These are phyloP conservation scores for Gloeostereum incarnatum DNA, from an alignment of 768 basidiomycete genomes.

Conservation along the genomic window DNA sequence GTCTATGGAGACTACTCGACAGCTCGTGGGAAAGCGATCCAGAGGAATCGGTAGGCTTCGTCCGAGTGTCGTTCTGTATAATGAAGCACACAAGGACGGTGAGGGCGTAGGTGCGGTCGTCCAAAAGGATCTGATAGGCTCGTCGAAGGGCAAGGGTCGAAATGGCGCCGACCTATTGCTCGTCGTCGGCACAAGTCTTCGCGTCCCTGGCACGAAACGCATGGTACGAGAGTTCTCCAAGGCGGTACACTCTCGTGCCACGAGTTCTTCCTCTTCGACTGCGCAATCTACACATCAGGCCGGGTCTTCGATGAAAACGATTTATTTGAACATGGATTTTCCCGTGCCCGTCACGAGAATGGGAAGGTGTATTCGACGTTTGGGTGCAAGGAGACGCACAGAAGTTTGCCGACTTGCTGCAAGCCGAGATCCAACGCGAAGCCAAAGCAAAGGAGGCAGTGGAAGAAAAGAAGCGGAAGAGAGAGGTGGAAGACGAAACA, in stretches of 20 bases:
- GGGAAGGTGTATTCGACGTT: conserved; percentile 85
- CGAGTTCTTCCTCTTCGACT: conserved; percentile 10
- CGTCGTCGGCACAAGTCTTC: conserved; percentile 85
- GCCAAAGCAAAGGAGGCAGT: conserved; percentile 42
- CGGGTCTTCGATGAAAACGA: conserved; percentile 47
- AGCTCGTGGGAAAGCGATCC: conserved; percentile 68
- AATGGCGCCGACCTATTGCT: conserved; percentile 76
- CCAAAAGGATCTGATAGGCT: conserved; percentile 69
- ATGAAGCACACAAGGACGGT: conserved; percentile 80
- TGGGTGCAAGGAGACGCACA: conserved; percentile 91
- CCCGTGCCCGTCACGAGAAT: conserved; percentile 77
- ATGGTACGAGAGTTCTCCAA: conserved; percentile 86
- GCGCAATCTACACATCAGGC: conserved; percentile 32
- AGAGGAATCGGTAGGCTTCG: conserved; percentile 74
- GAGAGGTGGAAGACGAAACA: conserved; percentile 35
- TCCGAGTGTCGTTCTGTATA: conserved; percentile 86
- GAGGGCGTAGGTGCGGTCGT: conserved; percentile 82
- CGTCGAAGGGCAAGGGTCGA: conserved; percentile 55
- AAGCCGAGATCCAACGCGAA: conserved; percentile 49
- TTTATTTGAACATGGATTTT: conserved; percentile 85
- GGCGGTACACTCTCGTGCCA: conserved; percentile 49
- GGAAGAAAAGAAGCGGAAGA: conserved; percentile 45
- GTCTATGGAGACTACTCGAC: conserved; percentile 56
- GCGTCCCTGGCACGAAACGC: conserved; percentile 85
- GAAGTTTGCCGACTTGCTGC: conserved; percentile 54